These are phyloP conservation scores for Dictyostelium citrinum DNA, from an alignment of 78 protist genomes.

Conservation along the genomic window DNA sequence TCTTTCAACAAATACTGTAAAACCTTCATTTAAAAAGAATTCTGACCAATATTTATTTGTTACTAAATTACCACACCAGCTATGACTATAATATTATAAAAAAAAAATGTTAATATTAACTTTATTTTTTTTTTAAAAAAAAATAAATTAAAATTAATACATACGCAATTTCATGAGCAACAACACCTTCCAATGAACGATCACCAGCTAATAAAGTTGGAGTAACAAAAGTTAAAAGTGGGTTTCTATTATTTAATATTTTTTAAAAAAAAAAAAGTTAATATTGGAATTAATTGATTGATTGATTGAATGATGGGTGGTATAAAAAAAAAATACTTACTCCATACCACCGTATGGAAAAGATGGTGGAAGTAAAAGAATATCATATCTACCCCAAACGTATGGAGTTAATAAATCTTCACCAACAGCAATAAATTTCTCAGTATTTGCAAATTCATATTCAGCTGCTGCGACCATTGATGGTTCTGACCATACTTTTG, in stretches of 20 bases:
- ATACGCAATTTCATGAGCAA: slow-evolving; percentile 88
- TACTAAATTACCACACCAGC: slow-evolving; percentile 88
- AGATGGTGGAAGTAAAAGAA: slow-evolving; percentile 87
- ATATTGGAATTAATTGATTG: no score
- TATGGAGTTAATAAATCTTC: slow-evolving; percentile 76
- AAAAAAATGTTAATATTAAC: not conserved
- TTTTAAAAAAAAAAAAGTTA: no score
- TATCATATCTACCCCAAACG: slow-evolving; percentile 88
- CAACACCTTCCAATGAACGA: slow-evolving; percentile 85
- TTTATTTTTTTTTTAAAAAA: not conserved
- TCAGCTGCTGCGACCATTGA: slow-evolving; percentile 78
- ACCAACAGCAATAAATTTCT: slow-evolving; percentile 75
- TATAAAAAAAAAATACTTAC: not conserved
- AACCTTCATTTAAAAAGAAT: slow-evolving; percentile 84
- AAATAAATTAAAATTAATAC: not conserved
- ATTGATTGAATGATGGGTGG: no score
- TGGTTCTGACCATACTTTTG: slow-evolving; percentile 85
- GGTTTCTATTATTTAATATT: slow-evolving; percentile 37
- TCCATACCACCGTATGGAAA: slow-evolving; percentile 95
- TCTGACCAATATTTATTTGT: slow-evolving; percentile 83
- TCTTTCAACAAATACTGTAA: slow-evolving; percentile 87
- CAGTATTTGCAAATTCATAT: slow-evolving; percentile 90
- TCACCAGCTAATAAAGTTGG: slow-evolving; percentile 91
- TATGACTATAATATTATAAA: slow-evolving; percentile 25
- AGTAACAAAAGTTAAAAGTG: slow-evolving; percentile 84